These are phyloP conservation scores for Magnolia sinica DNA, from an alignment of 164 flowering plant species.

Conservation along the genomic window DNA sequence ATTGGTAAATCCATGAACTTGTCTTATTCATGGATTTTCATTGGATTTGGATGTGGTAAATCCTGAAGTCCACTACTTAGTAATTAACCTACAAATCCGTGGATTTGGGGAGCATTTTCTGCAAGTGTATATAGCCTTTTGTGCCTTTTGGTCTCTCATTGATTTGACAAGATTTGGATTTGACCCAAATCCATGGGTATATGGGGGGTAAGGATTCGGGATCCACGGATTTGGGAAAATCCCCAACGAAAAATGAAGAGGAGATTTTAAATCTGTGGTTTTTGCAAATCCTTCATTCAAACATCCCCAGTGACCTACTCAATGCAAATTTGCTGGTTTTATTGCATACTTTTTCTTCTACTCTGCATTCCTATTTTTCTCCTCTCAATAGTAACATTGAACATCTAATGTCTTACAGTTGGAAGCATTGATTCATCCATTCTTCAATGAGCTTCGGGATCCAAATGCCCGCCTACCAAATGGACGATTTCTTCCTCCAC, in stretches of 20 bases:
- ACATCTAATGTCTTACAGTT: conserved; percentile 36
- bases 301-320: not conserved
- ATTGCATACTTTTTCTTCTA: not conserved
- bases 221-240: no score
- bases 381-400: not conserved
- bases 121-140: not conserved
- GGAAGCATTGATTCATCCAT: conserved; percentile 70
- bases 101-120: not conserved
- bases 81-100: not conserved
- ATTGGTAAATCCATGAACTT: not conserved
- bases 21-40: not conserved
- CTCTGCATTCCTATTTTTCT: not conserved
- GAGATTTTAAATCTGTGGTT: not conserved
- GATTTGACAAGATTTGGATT: not conserved
- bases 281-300: not conserved
- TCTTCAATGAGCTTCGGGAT: conserved; percentile 77
- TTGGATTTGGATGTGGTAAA: no score
- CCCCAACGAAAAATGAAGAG: no score
- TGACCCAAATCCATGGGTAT: no score
- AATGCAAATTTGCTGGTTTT: not conserved
- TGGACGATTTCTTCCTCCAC: conserved; percentile 72
- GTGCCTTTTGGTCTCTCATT: not conserved
- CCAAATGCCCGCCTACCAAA: conserved; percentile 66
- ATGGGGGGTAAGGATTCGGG: no score
- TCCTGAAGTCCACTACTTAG: no score